Conservation (phyloP, 129 eudicot genomes). For the Escallonia rubra region DNA sequence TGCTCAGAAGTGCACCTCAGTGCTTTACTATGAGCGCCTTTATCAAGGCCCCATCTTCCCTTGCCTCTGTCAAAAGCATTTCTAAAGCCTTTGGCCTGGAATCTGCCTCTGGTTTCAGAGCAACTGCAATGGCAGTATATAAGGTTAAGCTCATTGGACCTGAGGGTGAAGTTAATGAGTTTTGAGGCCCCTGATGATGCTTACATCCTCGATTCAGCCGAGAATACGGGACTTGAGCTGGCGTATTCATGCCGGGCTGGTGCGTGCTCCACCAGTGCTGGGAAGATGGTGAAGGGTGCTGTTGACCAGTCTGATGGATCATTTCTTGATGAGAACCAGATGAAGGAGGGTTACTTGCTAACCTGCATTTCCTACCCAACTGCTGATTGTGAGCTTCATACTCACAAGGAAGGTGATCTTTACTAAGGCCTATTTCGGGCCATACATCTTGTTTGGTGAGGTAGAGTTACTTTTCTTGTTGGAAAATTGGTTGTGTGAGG, state of each 20-base stretch:
- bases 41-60: conserved; percentile 41
- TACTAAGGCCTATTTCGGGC: conserved; percentile 23
- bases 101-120: conserved; percentile 32
- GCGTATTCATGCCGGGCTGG: conserved; percentile 98
- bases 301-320: conserved; percentile 96
- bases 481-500: too few relatives aligned
- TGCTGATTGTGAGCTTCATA: conserved; percentile 83
- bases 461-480: too few relatives aligned
- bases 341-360: conserved; percentile 64
- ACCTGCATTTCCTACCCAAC: conserved; percentile 91
- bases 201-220: conserved; percentile 88
- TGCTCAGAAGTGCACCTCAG: conserved; percentile 35
- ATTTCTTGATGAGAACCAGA: conserved; percentile 71
- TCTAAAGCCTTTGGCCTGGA: conserved; percentile 61
- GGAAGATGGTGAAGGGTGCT: conserved; percentile 49
- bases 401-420: conserved; percentile 90
- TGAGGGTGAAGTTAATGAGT: conserved; percentile 66
- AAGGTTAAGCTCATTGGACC: conserved; percentile 70
- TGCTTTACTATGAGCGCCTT: conserved; percentile 15
- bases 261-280: conserved; percentile 96
- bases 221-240: conserved; percentile 74
- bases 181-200: conserved; percentile 79
- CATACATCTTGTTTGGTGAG: too few relatives aligned
- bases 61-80: conserved; percentile 42
- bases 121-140: conserved; percentile 62